Conservation (phyloP, 148 eudicot genomes). For the Vaccinium darrowii region DNA sequence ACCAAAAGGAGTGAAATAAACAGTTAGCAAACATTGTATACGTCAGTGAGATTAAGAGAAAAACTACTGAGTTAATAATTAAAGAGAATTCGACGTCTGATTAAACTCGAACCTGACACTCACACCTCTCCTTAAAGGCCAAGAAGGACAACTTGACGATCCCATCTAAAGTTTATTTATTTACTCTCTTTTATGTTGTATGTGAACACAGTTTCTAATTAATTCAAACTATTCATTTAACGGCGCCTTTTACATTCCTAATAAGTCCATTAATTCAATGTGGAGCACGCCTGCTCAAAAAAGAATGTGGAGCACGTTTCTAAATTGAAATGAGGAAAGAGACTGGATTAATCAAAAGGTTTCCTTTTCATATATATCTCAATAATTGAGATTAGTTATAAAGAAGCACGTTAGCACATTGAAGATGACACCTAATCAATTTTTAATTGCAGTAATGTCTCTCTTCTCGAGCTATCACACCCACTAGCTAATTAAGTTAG, state of each 20-base stretch:
- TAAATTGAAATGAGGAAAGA: not conserved
- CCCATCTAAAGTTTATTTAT: not conserved
- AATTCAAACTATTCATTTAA: not conserved
- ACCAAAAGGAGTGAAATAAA: too few species aligned
- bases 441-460: not conserved
- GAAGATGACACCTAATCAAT: not conserved
- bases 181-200: too few species aligned
- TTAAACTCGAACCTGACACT: too few species aligned
- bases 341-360: not conserved
- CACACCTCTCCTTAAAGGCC: too few species aligned
- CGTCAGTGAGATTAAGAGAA: too few species aligned
- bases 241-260: slow-evolving; percentile 2
- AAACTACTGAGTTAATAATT: too few species aligned
- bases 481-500: not conserved
- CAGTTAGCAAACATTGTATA: too few species aligned
- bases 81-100: too few species aligned
- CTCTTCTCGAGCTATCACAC: not conserved
- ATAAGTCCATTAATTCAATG: not conserved
- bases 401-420: not conserved
- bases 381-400: not conserved
- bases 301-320: not conserved
- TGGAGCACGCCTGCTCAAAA: not conserved
- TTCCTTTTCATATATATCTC: not conserved
- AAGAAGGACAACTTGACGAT: too few species aligned
- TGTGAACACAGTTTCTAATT: not conserved